Percentiles rank a stretch among this genome's conserved stretches.
Evolutionary conservation across 148 eudicot species (phyloP).

Genomic region (Camellia japonica): DNA sequence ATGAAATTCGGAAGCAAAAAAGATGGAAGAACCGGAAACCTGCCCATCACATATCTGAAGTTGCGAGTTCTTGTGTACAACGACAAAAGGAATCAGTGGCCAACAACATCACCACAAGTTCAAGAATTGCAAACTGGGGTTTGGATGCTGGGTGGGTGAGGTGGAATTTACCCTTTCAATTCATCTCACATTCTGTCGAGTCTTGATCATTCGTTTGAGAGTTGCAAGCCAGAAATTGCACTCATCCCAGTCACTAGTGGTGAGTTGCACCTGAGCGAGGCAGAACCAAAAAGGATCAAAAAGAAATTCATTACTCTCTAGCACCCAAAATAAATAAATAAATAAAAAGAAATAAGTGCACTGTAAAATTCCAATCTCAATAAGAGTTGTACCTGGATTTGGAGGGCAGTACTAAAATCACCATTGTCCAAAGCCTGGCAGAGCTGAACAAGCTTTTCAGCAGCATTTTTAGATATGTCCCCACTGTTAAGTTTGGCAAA

Average conservation of each 20-base stretch:
- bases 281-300: not conserved
- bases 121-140: not conserved
- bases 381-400: slow-evolving; percentile 62
- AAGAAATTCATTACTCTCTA: not conserved
- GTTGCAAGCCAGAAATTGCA: slow-evolving; percentile 33
- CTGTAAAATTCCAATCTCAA: not conserved
- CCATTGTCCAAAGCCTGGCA: slow-evolving; percentile 84
- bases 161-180: not conserved
- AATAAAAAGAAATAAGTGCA: not conserved
- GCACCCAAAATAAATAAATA: not conserved
- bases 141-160: not conserved
- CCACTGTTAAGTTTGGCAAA: slow-evolving; percentile 81
- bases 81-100: slow-evolving; percentile 12
- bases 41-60: slow-evolving; percentile 1
- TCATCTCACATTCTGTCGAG: slow-evolving; percentile 23
- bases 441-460: slow-evolving; percentile 82
- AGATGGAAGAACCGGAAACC: slow-evolving; percentile 11
- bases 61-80: slow-evolving; percentile 18
- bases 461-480: slow-evolving; percentile 84
- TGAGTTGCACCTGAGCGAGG: slow-evolving; percentile 16
- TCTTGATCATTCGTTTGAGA: slow-evolving; percentile 28
- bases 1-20: not conserved
- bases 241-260: slow-evolving; percentile 31
- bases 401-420: slow-evolving; percentile 78
- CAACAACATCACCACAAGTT: not conserved